Evolutionary conservation across 1,284 basidiomycete genomes (phyloP).

Genomic region (Apiotrichum brassicae): DNA sequence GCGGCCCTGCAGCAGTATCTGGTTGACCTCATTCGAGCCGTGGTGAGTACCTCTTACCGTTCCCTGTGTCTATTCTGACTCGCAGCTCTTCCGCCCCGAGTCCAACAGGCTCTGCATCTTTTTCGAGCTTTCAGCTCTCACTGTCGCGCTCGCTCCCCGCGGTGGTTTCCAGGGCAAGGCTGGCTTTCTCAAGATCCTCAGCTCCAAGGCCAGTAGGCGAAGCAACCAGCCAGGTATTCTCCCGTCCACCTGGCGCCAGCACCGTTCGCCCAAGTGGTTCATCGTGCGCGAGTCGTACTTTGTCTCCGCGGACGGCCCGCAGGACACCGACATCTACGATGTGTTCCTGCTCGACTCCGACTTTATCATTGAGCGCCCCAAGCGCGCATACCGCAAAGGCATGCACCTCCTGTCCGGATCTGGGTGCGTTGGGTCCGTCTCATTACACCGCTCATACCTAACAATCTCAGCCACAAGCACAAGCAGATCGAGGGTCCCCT

Average conservation of each 20-base stretch:
- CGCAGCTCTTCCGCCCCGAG: constrained; percentile 90
- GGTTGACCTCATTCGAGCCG: constrained; percentile 77
- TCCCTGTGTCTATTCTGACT: too few relatives aligned
- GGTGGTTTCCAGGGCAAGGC: constrained; percentile 79
- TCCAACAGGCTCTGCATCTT: constrained; percentile 90
- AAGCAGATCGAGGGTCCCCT: neutral
- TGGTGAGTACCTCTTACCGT: constrained; percentile 54
- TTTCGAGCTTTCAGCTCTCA: constrained; percentile 87
- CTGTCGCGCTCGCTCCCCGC: constrained; percentile 71
- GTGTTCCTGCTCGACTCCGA: constrained; percentile 89
- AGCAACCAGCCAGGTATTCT: constrained; percentile 48
- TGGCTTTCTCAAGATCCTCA: constrained; percentile 62
- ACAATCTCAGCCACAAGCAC: neutral
- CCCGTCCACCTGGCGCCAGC: constrained; percentile 56
- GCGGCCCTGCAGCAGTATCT: constrained; percentile 84
- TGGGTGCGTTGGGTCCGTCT: neutral
- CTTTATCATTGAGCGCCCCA: constrained; percentile 67
- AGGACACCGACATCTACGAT: constrained; percentile 76
- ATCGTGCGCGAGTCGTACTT: constrained; percentile 89
- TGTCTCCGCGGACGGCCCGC: constrained; percentile 78
- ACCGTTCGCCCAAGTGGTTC: constrained; percentile 80
- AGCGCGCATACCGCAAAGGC: constrained; percentile 43
- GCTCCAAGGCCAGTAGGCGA: constrained; percentile 47
- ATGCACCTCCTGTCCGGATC: constrained; percentile 34
- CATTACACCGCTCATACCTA: neutral